Evolutionary conservation across 2,329 filamentous ascomycete species (phyloP).

Genomic region (Nectriaceae sp.): DNA sequence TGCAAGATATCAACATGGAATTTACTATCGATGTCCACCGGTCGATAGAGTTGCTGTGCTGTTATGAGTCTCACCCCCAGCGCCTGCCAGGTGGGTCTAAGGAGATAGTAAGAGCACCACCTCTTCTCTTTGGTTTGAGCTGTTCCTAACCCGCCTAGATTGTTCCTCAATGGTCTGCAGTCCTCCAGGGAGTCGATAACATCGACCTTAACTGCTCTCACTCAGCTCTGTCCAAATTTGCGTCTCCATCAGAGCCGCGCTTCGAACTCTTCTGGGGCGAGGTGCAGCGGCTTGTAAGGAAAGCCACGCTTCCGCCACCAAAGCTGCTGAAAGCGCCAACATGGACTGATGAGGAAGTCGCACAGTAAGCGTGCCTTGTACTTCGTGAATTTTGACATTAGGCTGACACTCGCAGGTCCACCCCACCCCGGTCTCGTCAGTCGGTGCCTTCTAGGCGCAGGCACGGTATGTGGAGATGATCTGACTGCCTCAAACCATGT

Average conservation of each 20-base stretch:
- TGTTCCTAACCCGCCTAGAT: conserved; percentile 12
- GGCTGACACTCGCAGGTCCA: neutral
- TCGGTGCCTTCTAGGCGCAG: conserved; percentile 4
- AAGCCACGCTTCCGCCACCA: conserved; percentile 7
- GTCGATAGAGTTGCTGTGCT: conserved; percentile 21
- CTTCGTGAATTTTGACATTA: neutral
- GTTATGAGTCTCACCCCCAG: conserved; percentile 22
- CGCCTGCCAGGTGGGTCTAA: conserved; percentile 16
- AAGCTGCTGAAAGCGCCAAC: conserved; percentile 15
- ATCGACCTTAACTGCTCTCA: conserved; percentile 23
- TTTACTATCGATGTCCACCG: conserved; percentile 24
- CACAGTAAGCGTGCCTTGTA: neutral
- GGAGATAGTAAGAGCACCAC: conserved; percentile 15
- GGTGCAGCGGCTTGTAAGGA: conserved; percentile 17
- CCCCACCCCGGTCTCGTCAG: conserved; percentile 1
- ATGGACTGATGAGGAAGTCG: conserved; percentile 15
- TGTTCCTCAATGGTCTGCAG: conserved; percentile 22
- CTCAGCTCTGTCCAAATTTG: conserved; percentile 19
- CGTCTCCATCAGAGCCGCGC: conserved; percentile 15
- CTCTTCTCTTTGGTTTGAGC: neutral
- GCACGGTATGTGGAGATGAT: neutral
- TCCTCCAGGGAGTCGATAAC: conserved; percentile 21
- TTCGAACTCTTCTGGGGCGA: conserved; percentile 24
- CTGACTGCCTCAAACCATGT: neutral
- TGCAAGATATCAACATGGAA: conserved; percentile 25